These are phyloP conservation scores for Gossypium ekmanianum DNA, from an alignment of 345 rosid genomes.

Conservation along the genomic window DNA sequence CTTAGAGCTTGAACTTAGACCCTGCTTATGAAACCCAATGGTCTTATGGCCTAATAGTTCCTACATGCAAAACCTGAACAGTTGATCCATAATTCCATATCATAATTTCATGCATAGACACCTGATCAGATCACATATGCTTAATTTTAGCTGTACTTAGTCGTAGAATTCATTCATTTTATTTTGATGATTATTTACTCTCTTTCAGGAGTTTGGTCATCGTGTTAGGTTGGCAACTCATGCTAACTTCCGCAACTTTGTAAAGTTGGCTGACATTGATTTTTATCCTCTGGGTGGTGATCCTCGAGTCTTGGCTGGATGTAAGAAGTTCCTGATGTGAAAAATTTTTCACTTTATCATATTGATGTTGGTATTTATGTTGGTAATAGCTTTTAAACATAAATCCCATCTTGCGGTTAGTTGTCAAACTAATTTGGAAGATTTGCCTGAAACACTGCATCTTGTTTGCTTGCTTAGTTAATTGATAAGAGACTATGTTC, in stretches of 20 bases:
- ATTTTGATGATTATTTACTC: slow-evolving; percentile 10
- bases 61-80: slow-evolving; percentile 2
- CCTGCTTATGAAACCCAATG: slow-evolving; percentile 1
- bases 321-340: slow-evolving; percentile 51
- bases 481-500: neutral
- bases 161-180: neutral
- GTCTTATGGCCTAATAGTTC: neutral
- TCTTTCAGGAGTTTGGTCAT: slow-evolving; percentile 86
- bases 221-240: slow-evolving; percentile 94
- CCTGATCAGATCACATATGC: neutral
- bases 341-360: slow-evolving; percentile 14
- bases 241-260: slow-evolving; percentile 75
- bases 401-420: neutral
- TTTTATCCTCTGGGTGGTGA: slow-evolving; percentile 96
- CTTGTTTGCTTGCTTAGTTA: slow-evolving; percentile 5
- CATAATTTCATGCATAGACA: neutral
- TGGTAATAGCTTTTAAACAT: neutral
- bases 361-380: neutral
- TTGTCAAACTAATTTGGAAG: neutral
- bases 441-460: slow-evolving; percentile 1
- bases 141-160: neutral
- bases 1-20: neutral
- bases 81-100: neutral
- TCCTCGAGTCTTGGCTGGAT: slow-evolving; percentile 91
- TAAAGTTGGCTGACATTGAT: slow-evolving; percentile 77